These are phyloP conservation scores for Globisporangium apiculatum DNA, from an alignment of 352 stramenopile species.

Conservation along the genomic window DNA sequence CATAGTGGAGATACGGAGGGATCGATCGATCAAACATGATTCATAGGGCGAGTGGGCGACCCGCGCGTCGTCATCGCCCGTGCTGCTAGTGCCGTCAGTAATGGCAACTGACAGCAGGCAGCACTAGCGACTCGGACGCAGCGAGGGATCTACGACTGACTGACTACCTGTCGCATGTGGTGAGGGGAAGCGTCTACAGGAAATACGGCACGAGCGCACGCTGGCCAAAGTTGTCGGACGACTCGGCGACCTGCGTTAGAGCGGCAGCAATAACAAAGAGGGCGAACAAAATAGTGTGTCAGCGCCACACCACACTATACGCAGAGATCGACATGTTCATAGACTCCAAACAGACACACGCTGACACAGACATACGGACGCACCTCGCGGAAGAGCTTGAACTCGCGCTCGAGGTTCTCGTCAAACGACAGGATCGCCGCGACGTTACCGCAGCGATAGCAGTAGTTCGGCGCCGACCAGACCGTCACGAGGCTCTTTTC, in stretches of 20 bases:
- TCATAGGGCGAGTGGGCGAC: neutral
- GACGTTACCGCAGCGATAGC: conserved; percentile 82
- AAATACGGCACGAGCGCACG: conserved; percentile 82
- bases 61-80: no score
- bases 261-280: neutral
- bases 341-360: conserved; percentile 7
- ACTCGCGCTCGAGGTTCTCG: conserved; percentile 80
- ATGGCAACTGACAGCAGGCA: no score
- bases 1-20: neutral
- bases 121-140: no score
- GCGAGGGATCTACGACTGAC: conserved; percentile 1
- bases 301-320: neutral
- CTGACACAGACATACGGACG: conserved; percentile 6
- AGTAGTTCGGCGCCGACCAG: conserved; percentile 82
- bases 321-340: no score
- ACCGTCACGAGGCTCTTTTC: conserved; percentile 81
- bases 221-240: conserved; percentile 69
- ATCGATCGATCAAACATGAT: neutral
- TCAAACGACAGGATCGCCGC: conserved; percentile 78
- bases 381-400: conserved; percentile 87
- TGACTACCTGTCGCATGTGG: neutral
- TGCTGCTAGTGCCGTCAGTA: no score
- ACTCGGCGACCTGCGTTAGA: conserved; percentile 63
- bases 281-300: neutral
- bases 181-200: conserved; percentile 37